Evolutionary conservation across 352 stramenopile genomes (phyloP), one percentile per base, ranked within the genome.

Genomic region (Phytophthora sp.): DNA sequence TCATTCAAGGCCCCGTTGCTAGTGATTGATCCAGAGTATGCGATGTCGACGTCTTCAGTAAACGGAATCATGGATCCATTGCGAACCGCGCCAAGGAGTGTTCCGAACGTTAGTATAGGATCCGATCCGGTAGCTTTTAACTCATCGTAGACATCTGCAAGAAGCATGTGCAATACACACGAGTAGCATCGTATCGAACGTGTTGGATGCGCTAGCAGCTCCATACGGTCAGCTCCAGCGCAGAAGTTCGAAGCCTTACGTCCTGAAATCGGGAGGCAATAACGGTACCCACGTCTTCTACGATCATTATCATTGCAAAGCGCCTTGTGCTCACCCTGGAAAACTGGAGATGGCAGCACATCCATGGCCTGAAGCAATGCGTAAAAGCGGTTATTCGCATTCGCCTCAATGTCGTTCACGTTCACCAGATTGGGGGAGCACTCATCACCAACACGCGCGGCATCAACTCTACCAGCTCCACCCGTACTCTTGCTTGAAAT

Each of bases 101-200:
- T 68, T 42, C 74, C 74, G 26, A 58, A 84, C 20, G 74, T 43
- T 17, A 84, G 21, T n/a, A 57, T 43, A 8, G 74, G 74, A 20
- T 60, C 15, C 1, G 28, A 58, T 4, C 46, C 51, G n/a, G 63
- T 27, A 1, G 10, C 42, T 28, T 55, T 5, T 23, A 84, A 34
- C 49, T 80, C 63, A 20, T 64, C 48, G 61, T 80, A 80, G 5
- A 79, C 70, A 56, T 84, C 74, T 12, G 74, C 35, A 6, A 84
- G 64, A n/a, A 84, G 52, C 63, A 84, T 63, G 50, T 84, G 71
- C 54, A 84, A 52, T 18, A 72, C 63, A 48, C 71, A 79, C 27
- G 30, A 63, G 20, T 72, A 76, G 52, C 74, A 84, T 5, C 70
- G 24, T 27, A 63, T 76, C 8, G 62, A 41, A 5, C 49, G 48